These are phyloP conservation scores for Pyrus pyrifolia DNA, from an alignment of 306 rosid species.

Conservation along the genomic window DNA sequence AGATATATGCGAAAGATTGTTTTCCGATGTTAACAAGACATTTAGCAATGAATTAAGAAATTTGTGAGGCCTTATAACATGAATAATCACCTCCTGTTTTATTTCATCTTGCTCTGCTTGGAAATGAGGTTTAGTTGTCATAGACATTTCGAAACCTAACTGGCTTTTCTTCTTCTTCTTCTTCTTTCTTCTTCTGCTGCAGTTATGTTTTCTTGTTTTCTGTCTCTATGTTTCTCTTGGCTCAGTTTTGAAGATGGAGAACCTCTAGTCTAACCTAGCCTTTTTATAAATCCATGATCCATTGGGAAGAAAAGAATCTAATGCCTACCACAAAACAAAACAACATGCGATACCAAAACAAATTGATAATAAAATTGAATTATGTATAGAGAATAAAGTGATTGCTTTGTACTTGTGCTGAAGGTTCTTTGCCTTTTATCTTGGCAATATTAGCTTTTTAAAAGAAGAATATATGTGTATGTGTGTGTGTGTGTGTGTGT, in stretches of 20 bases:
- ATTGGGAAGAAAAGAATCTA: not conserved
- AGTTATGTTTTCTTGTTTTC: not conserved
- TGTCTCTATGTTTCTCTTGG: not conserved
- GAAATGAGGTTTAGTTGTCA: conserved; percentile 15
- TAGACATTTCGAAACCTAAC: conserved; percentile 1
- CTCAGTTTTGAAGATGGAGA: not conserved
- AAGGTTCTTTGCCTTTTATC: not conserved
- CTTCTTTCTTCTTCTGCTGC: not conserved
- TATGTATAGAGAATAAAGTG: not conserved
- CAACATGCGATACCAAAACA: not conserved
- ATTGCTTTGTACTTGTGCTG: not conserved
- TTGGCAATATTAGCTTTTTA: not conserved
- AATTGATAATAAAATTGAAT: not conserved
- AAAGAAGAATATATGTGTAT: not conserved
- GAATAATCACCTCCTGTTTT: accelerated
- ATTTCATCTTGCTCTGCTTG: not conserved
- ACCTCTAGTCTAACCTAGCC: not conserved
- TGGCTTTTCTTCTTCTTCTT: not conserved
- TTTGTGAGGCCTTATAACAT: not conserved
- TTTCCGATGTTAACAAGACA: not conserved
- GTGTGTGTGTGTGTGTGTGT: not conserved
- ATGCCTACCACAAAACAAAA: not conserved
- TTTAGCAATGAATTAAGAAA: not conserved
- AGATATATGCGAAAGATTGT: too few relatives aligned
- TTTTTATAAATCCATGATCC: not conserved